Conservation (phyloP, 768 basidiomycete species). For the Suillus clintonianus region DNA sequence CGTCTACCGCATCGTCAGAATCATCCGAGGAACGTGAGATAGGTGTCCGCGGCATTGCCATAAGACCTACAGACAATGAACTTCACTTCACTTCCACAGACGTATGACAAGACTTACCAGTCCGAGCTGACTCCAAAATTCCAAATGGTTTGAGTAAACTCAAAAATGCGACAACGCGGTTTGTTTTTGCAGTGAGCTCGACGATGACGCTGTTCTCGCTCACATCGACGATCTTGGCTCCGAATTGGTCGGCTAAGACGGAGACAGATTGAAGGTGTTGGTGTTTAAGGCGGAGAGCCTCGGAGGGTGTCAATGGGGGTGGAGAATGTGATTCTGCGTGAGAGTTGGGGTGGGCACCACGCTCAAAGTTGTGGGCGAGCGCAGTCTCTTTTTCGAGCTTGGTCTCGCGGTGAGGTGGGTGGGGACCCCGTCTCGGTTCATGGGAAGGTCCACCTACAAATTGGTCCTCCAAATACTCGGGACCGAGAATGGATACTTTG, state of each 20-base stretch:
- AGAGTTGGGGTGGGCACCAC: conserved; percentile 44
- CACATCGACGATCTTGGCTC: conserved; percentile 91
- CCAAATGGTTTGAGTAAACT: conserved; percentile 92
- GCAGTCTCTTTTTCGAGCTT: conserved; percentile 72
- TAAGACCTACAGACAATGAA: conserved; percentile 60
- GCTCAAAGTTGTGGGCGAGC: conserved; percentile 80
- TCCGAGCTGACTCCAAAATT: conserved; percentile 91
- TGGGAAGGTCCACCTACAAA: conserved; percentile 85
- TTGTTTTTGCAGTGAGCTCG: conserved; percentile 92
- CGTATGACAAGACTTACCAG: conserved; percentile 56
- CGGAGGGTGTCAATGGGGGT: conserved; percentile 60
- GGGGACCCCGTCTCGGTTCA: conserved; percentile 56
- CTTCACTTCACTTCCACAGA: not conserved
- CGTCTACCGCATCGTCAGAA: conserved; percentile 55
- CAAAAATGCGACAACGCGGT: conserved; percentile 90
- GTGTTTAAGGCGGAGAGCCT: conserved; percentile 88
- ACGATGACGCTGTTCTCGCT: conserved; percentile 94
- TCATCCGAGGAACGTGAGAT: conserved; percentile 62
- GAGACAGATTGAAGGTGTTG: conserved; percentile 88
- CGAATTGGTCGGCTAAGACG: conserved; percentile 83
- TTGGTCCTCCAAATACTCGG: conserved; percentile 94
- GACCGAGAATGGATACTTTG: conserved; percentile 96
- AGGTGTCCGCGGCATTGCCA: conserved; percentile 98
- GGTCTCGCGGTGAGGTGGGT: conserved; percentile 31
- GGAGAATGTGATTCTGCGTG: conserved; percentile 12